phyloP scores from a whole-genome alignment of 2,329 filamentous ascomycete genomes.

The Fusarium newnesense region DNA sequence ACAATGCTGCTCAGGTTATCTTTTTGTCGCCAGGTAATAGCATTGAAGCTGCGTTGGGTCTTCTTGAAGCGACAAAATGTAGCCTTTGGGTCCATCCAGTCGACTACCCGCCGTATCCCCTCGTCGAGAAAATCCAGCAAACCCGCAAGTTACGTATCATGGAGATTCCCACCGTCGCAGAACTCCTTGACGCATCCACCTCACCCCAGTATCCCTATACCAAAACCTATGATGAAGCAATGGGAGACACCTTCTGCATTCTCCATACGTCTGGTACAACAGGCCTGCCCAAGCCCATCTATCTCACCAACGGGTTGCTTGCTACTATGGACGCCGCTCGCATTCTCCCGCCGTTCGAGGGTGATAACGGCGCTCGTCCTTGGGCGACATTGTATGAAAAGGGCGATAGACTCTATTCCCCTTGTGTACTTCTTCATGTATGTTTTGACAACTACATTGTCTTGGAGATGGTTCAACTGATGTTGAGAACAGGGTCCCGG shows the following conservation, averaged over 20 bases:
- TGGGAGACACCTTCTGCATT: neutral
- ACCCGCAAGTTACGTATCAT: neutral
- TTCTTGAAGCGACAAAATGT: neutral
- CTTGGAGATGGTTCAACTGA: neutral
- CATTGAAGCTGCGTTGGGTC: neutral
- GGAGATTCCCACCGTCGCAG: neutral
- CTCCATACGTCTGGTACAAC: neutral
- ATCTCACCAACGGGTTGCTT: neutral
- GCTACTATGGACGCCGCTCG: neutral
- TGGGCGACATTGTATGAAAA: neutral
- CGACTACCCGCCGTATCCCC: neutral
- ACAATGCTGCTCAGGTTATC: neutral
- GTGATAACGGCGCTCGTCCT: neutral
- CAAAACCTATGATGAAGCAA: neutral
- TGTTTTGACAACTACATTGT: fast-evolving
- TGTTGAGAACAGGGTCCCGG: neutral
- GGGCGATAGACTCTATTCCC: neutral
- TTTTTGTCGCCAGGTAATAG: neutral
- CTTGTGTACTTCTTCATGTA: neutral
- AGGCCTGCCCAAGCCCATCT: neutral
- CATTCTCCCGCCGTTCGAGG: neutral
- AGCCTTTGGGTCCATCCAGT: neutral
- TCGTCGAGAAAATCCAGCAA: neutral
- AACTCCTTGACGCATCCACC: neutral
- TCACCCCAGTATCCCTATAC: neutral